Conservation (phyloP, 805 yeast species). For the Wickerhamiella dianesei region DNA sequence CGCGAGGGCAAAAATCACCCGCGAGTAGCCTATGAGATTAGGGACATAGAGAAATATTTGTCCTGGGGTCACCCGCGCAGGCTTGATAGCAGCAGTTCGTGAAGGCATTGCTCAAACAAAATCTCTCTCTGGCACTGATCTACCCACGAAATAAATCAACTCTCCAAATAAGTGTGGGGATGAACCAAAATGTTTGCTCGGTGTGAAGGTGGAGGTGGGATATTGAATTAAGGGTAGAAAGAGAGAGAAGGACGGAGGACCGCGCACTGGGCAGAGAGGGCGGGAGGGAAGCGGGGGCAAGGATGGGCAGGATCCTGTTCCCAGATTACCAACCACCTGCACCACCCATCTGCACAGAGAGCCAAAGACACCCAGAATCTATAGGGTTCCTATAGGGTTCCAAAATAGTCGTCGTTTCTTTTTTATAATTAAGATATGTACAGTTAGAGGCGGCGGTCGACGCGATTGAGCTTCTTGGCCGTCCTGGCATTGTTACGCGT, state of each 20-base stretch:
- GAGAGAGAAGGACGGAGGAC: neutral
- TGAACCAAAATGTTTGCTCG: too few relatives aligned
- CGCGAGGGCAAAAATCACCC: slow-evolving; percentile 68
- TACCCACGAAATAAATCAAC: neutral
- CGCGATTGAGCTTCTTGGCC: slow-evolving; percentile 70
- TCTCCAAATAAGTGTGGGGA: too few relatives aligned
- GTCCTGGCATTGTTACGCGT: slow-evolving; percentile 86
- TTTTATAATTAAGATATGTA: neutral
- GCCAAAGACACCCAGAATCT: neutral
- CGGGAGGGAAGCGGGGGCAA: neutral
- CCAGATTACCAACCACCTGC: neutral
- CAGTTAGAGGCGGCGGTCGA: slow-evolving; percentile 33
- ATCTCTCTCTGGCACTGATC: neutral
- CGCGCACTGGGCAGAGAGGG: too few relatives aligned
- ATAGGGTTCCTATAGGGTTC: too few relatives aligned
- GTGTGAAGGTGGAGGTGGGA: too few relatives aligned
- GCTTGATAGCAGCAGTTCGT: neutral
- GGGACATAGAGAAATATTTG: slow-evolving; percentile 74
- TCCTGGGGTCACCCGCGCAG: slow-evolving; percentile 12
- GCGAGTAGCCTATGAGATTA: slow-evolving; percentile 75
- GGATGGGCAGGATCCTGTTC: too few relatives aligned
- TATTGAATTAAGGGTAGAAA: neutral
- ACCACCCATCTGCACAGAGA: too few relatives aligned
- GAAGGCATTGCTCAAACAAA: neutral
- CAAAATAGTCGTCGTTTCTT: too few relatives aligned